phyloP scores from a whole-genome alignment of 139 green algal species.

The Tetratostichococcus sp. region DNA sequence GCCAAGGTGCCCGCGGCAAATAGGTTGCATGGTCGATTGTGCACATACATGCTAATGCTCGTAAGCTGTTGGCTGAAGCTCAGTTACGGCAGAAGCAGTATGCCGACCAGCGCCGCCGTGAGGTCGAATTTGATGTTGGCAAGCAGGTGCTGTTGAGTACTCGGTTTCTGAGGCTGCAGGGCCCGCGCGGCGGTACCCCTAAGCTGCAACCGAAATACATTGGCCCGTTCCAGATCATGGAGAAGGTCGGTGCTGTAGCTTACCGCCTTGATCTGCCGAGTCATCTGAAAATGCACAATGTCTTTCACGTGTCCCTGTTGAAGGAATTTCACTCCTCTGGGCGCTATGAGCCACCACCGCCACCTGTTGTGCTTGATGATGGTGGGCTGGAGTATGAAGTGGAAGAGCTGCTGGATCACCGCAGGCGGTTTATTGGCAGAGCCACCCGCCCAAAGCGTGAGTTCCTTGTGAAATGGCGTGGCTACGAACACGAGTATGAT shows the following conservation, averaged over 20 bases:
- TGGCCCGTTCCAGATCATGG: constrained; percentile 27
- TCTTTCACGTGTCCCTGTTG: constrained; percentile 27
- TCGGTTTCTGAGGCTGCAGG: constrained; percentile 17
- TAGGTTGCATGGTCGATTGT: background rate
- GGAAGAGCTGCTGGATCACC: constrained; percentile 5
- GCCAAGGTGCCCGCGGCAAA: background rate
- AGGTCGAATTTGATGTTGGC: constrained; percentile 3
- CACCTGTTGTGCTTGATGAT: background rate
- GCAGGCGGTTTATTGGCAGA: background rate
- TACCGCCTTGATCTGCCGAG: constrained; percentile 27
- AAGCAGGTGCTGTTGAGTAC: constrained; percentile 12
- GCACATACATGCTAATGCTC: background rate
- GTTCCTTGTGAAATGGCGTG: constrained; percentile 7
- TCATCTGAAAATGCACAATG: constrained; percentile 21
- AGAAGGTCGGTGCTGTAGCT: background rate
- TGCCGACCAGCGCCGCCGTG: constrained; percentile 1
- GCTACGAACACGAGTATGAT: constrained; percentile 1
- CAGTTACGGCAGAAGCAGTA: constrained; percentile 14
- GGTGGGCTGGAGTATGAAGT: constrained; percentile 9
- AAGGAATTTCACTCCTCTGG: background rate
- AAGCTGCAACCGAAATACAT: constrained; percentile 37
- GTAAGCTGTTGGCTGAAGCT: constrained; percentile 8
- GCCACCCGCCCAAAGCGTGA: background rate
- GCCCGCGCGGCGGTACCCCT: background rate
- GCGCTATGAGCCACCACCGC: background rate